A percentile compares a stretch with the other conserved stretches of the same genome.
Conservation (phyloP, 2,329 filamentous ascomycete species). For the Cyphellophora attinorum region DNA sequence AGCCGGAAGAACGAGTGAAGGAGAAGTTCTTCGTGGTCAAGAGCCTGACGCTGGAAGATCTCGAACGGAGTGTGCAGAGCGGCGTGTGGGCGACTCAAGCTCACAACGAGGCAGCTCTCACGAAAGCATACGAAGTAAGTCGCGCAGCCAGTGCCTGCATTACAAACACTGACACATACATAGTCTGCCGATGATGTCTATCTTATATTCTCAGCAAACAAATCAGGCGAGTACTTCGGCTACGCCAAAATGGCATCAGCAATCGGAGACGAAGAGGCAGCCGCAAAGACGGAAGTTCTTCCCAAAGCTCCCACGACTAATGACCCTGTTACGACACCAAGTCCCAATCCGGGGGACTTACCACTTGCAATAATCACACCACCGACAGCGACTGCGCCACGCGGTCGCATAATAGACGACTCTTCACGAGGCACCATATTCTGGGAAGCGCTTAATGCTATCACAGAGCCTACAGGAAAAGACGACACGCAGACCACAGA, state of each 20-base stretch:
- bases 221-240: constrained; percentile 93
- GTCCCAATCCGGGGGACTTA: constrained; percentile 48
- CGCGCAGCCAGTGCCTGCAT: too few species aligned
- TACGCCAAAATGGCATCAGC: constrained; percentile 83
- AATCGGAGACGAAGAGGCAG: constrained; percentile 67
- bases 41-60: constrained; percentile 80
- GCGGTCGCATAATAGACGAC: constrained; percentile 83
- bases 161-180: too few species aligned
- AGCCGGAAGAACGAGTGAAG: constrained; percentile 28
- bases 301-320: too few species aligned
- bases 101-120: constrained; percentile 80
- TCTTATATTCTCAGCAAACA: constrained; percentile 91
- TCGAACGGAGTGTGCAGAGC: constrained; percentile 78
- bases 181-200: constrained; percentile 77
- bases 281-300: constrained; percentile 56
- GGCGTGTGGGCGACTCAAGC: constrained; percentile 90
- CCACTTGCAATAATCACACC: constrained; percentile 73
- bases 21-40: constrained; percentile 90
- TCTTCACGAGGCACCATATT: constrained; percentile 92
- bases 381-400: constrained; percentile 67
- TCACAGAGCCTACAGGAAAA: too few species aligned
- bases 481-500: constrained; percentile 25
- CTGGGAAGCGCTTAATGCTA: constrained; percentile 67
- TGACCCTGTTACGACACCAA: too few species aligned
- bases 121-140: constrained; percentile 69